Base-by-base conservation (phyloP, 345 rosid species). In the Salix purpurea region DNA sequence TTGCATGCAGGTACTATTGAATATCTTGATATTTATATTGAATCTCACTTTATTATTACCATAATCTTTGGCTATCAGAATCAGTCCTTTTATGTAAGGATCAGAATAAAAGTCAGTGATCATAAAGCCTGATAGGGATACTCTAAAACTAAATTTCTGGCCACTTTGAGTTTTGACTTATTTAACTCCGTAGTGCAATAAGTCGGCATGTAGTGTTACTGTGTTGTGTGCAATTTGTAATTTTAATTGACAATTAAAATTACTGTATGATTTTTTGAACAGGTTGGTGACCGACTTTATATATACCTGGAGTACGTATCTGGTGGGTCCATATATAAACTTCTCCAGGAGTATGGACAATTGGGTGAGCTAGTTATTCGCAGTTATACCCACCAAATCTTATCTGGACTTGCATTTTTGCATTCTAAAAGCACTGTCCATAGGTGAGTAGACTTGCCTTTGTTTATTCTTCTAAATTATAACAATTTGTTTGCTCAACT, bases 251-350 rank as follows among this genome's bases (percentile, higher is more conserved):
- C 24, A 13, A 1, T 24, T 39, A 24, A 28, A 56, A 4, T 32
- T 21, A 50, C 2, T 69, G 4, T n/a, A 52, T 64, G 69, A n/a
- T 73, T n/a, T 23, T 14, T 72, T 65, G 56, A 70, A 52, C 89
- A 91, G 93, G 89, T 88, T 61, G 94, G 78, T 36, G 91, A 91
- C 76, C 87, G 75, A 71, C 83, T 91, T 52, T 91, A 90, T 72
- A 91, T 91, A 77, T 91, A 88, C 85, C 84, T 91, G 72, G 93
- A 91, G 87, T 91, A 90, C 79, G 91, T 90, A 39, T 90, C 96
- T 75, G 96, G 91, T 74, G 96, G 96, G 37, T 91, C 96, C 66
- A 91, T 91, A 54, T 88, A 91, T 83, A 91, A 88, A 84, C 82
- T 91, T 75, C 96, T 91, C 67, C 93, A 87, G 83, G 96, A 91